Percentiles rank a stretch among this genome's conserved stretches.
Conservation (phyloP, 1,284 basidiomycete species). For the Cryptococcus deneoformans region DNA sequence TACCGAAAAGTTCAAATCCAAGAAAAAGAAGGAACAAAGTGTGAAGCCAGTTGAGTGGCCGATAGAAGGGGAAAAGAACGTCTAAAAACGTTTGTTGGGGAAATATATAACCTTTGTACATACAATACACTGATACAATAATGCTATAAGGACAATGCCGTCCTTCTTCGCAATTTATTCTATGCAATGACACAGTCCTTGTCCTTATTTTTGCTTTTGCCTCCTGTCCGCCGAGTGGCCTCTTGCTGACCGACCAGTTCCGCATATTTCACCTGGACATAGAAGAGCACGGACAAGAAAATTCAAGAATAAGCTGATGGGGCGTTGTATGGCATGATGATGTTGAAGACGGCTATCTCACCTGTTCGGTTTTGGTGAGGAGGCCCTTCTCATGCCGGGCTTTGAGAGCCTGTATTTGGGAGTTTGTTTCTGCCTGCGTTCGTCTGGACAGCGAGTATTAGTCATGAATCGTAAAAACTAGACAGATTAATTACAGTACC, state of each 20-base stretch:
- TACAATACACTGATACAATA: neutral
- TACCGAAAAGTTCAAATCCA: slow-evolving; percentile 18
- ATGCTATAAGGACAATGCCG: too few relatives aligned
- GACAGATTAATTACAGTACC: slow-evolving; percentile 10
- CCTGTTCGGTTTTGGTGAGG: slow-evolving; percentile 48
- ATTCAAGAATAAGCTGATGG: too few relatives aligned
- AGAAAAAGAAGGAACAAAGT: slow-evolving; percentile 2
- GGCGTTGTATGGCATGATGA: too few relatives aligned
- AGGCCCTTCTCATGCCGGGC: slow-evolving; percentile 47
- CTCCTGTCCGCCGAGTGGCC: slow-evolving; percentile 27
- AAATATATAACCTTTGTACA: neutral
- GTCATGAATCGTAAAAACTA: neutral
- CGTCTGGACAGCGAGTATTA: slow-evolving; percentile 25
- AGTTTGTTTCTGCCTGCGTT: slow-evolving; percentile 40
- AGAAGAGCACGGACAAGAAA: neutral
- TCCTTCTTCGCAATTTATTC: neutral
- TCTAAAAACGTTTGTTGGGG: neutral
- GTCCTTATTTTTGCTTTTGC: neutral
- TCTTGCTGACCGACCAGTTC: slow-evolving; percentile 43
- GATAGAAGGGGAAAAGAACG: neutral
- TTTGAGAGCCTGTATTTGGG: slow-evolving; percentile 43
- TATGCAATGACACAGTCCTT: slow-evolving; percentile 6
- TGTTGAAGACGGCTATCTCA: slow-evolving; percentile 26
- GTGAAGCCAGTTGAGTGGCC: neutral
- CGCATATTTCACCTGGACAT: slow-evolving; percentile 41